A percentile compares a stretch with the other conserved stretches of the same genome.
Conservation (phyloP, 345 rosid genomes). For the Balakata baccata region DNA sequence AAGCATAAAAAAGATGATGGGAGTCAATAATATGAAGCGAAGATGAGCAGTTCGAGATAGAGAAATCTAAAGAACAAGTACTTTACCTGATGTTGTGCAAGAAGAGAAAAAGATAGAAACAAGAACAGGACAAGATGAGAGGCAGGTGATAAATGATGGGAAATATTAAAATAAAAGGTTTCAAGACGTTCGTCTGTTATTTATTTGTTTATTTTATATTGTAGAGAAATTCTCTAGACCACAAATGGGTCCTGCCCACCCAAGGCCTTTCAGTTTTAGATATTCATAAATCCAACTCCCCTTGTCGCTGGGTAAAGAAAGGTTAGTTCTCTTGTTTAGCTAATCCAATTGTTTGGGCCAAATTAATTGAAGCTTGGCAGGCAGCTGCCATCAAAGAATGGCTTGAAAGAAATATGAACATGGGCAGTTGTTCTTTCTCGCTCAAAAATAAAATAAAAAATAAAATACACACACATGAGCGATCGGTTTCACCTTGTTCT, state of each 20-base stretch:
- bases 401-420: background rate
- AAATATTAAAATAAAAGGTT: background rate
- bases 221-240: constrained; percentile 3
- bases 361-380: background rate
- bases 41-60: background rate
- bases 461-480: no score
- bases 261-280: no score
- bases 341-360: background rate
- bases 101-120: background rate
- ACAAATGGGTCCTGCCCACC: constrained; percentile 1
- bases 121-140: background rate
- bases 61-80: background rate
- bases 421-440: no score
- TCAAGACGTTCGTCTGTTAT: background rate
- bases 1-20: background rate
- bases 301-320: background rate
- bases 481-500: no score
- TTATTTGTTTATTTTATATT: background rate
- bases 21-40: background rate
- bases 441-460: no score
- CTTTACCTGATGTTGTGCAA: background rate
- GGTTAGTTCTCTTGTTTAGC: background rate
- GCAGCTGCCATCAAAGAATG: background rate
- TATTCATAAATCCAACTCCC: background rate
- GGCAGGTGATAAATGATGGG: no score